A percentile compares a stretch with the other conserved stretches of the same genome.
Conservation (phyloP, 2,329 filamentous ascomycete species). For the Colletotrichum theobromicola region DNA sequence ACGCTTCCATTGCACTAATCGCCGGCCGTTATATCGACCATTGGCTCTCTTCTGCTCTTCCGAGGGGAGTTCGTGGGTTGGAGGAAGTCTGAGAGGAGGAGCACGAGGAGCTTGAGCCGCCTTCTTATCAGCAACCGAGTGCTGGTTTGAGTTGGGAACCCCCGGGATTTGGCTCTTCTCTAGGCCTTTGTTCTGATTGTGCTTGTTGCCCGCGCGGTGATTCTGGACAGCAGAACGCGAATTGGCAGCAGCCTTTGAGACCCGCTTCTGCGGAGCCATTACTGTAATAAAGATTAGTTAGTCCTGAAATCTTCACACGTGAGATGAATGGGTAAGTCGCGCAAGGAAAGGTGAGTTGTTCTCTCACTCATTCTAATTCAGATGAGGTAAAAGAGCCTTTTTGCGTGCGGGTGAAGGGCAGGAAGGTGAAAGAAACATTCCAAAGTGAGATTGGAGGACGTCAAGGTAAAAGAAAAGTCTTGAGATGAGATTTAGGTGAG, state of each 20-base stretch:
- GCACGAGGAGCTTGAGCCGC: accelerated
- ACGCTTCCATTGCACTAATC: background rate
- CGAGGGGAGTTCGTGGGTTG: background rate
- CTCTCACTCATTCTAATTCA: background rate
- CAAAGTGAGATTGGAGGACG: background rate
- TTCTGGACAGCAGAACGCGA: background rate
- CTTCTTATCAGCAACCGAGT: background rate
- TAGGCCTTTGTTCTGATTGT: accelerated
- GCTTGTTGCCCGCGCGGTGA: background rate
- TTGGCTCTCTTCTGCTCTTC: background rate
- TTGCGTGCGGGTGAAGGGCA: background rate
- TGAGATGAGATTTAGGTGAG: background rate
- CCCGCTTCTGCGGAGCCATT: background rate
- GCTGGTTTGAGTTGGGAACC: accelerated
- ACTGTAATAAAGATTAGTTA: background rate
- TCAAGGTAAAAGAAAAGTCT: background rate
- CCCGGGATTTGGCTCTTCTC: background rate
- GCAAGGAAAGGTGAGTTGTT: background rate
- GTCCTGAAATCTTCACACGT: background rate
- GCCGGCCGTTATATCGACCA: background rate
- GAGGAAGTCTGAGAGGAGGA: background rate
- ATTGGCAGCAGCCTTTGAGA: background rate
- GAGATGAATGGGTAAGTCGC: background rate
- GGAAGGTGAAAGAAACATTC: background rate
- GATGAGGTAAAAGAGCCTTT: background rate